Evolutionary conservation across 1,284 basidiomycete genomes (phyloP).

Genomic region (Schizophyllum commune): DNA sequence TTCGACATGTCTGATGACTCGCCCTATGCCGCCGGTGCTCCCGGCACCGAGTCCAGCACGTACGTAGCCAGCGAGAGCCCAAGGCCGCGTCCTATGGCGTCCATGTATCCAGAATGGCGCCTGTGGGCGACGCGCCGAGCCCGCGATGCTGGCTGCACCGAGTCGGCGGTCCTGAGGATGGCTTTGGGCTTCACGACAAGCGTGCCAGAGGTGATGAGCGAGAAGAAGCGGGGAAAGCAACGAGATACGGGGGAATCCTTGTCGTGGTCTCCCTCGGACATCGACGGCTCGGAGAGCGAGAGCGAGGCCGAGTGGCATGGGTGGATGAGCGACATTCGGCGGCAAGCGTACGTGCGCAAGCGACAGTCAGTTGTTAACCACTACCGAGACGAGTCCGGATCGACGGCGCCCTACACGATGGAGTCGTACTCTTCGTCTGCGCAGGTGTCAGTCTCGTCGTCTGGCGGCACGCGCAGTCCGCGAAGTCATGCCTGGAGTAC

Average conservation of each 20-base stretch:
- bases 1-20: neutral
- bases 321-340: slow-evolving; percentile 12
- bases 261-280: neutral
- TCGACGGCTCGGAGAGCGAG: slow-evolving; percentile 1
- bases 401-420: neutral
- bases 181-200: neutral
- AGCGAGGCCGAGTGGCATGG: slow-evolving; percentile 12
- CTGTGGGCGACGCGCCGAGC: neutral
- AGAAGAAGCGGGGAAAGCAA: neutral
- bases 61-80: too few relatives aligned
- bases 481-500: neutral
- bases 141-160: neutral
- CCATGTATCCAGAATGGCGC: neutral
- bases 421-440: neutral
- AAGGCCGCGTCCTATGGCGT: neutral
- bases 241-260: neutral
- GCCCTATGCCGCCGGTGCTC: neutral
- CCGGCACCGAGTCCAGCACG: too few relatives aligned
- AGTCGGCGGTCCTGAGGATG: neutral
- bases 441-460: neutral
- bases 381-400: neutral
- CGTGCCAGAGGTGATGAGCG: neutral
- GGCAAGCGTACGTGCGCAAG: slow-evolving; percentile 6
- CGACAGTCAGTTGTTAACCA: neutral
- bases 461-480: neutral